Evolutionary conservation across 805 yeast genomes (phyloP), one percentile per base, ranked within the genome.

Genomic region (Henningerozyma blattae): DNA sequence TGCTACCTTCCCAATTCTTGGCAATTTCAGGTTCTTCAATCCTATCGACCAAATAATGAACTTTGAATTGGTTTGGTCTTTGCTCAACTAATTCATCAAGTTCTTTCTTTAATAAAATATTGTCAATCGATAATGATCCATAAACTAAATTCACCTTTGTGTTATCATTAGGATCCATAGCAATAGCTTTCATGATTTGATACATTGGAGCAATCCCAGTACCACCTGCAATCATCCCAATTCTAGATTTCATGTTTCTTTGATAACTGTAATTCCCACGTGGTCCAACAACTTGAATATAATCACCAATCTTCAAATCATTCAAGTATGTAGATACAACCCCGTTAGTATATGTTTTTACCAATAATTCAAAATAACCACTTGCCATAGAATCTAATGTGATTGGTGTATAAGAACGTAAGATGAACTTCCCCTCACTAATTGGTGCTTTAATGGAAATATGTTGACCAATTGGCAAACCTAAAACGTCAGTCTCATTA

Each of bases 191-290:
- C 45, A 87, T 75, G 45, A 86, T 77, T 65, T 86, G 95, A 60
- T 75, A 84, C 95, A 86, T 86, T 55, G 95, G 95, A 6, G 95
- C 80, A 50, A 86, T 80, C 56, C 96, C 96, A 26, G 96, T 84
- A 51, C 96, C 97, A 46, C 96, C 96, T 28, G 95, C 94, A 44
- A 89, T 76, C 96, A 87, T 87, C 35, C 80, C 85, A 39, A 87
- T 67, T 39, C 70, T 68, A 38, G 68, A 63, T 37, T 72, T 76
- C 76, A 79, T 75, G 61, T 82, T 83, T 46, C 93, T 85, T 34
- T 73, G 65, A 62, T 87, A 87, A 41, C 75, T 70, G 67, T 82
- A 85, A 50, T 74, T 74, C 6, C 97, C 96, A 61, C 82, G 83
- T 47, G 97, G 97, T 19, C 97, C 95, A 53, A 81, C 72, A 1